These are phyloP conservation scores for Geotrichum aggregatum DNA, from an alignment of 1,139 yeast genomes.

Conservation along the genomic window DNA sequence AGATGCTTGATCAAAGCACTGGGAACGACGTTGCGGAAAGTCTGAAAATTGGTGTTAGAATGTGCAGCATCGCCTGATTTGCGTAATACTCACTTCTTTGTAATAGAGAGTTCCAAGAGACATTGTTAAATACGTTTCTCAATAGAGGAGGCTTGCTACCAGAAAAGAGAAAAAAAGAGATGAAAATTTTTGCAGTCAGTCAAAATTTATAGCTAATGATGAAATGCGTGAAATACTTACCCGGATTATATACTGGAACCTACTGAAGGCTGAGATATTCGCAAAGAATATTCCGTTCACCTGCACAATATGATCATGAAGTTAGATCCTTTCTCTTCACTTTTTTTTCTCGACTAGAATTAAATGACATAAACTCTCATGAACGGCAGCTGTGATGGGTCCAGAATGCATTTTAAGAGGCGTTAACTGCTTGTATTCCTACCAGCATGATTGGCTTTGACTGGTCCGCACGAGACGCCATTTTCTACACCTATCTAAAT, in stretches of 20 bases:
- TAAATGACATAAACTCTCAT: too few species aligned
- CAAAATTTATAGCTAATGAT: background rate
- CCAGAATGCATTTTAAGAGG: too few species aligned
- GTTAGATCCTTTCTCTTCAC: background rate
- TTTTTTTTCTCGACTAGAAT: too few species aligned
- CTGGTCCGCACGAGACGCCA: too few species aligned
- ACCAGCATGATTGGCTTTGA: too few species aligned
- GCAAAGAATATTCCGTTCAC: background rate
- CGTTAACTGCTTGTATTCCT: too few species aligned
- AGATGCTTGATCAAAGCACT: conserved; percentile 64
- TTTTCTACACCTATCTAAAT: too few species aligned
- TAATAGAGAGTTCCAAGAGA: conserved; percentile 38
- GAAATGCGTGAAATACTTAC: background rate
- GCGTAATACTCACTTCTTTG: conserved; percentile 26
- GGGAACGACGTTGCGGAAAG: conserved; percentile 19
- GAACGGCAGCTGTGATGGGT: background rate
- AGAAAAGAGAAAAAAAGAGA: background rate
- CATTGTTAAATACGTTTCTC: conserved; percentile 24
- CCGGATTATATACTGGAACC: background rate
- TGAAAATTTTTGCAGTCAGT: background rate
- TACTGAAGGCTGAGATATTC: background rate
- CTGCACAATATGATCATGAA: background rate
- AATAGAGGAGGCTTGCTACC: too few species aligned
- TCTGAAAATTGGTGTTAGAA: conserved; percentile 1
- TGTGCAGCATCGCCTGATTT: background rate